Base-by-base conservation (phyloP, 805 yeast species). In the Zygosaccharomyces siamensis region DNA sequence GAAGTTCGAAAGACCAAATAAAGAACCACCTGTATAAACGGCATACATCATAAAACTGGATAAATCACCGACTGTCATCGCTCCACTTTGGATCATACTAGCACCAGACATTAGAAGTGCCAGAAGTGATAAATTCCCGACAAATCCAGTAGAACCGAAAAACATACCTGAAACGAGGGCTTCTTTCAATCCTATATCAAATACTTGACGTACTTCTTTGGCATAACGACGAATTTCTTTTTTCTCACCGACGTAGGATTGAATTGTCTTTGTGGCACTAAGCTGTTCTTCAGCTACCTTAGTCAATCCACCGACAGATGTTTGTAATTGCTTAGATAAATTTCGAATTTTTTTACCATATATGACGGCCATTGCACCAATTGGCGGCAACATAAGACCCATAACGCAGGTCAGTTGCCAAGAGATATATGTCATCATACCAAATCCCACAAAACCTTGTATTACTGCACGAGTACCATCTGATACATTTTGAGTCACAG, bases 41-140 rank as follows among this genome's bases (percentile, higher is more conserved):
- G 97, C 93, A 69, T 92, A 92, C 93, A 92, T 86, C 83, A 90
- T 84, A 66, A 89, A 92, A 44, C 95, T 85, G 5, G 96, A 84
- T 39, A 92, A 74, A 59, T 90, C 97, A 46, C 98, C 98, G 35
- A 89, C 78, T 0, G 95, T 78, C 49, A 92, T 68, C 37, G 80
- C 80, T 0, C 97, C 96, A 33, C 71, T 70, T 33, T 83, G 74
- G 21, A 92, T 93, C 82, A 92, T 81, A 46, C 80, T 77, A 1
- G 95, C 84, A 3, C 98, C 98, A 16, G 87, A 73, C 5, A 85
- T 79, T 27, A 92, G 73, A 47, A 92, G 69, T 1, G 89, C 84
- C n/a, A 92, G 70, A 42, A 92, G 68, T 7, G 89, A 86, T 27
- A 80, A 71, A 62, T 92, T 90, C 1, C 97, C 98, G 24, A 89